phyloP scores from a whole-genome alignment of 108 stramenopile genomes.

The Nitzschia sp. region DNA sequence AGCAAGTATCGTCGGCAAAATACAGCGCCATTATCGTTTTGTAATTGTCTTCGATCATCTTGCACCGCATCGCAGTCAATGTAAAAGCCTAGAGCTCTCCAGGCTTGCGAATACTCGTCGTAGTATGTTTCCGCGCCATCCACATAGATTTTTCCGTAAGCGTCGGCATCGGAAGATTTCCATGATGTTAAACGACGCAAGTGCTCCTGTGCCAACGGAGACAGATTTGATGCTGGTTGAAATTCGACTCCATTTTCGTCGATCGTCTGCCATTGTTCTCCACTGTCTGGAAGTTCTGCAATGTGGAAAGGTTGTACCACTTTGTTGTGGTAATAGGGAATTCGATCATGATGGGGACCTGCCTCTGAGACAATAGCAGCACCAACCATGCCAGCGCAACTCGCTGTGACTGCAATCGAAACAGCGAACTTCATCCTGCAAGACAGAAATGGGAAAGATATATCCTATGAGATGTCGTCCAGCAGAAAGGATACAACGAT shows the following conservation, averaged over 20 bases:
- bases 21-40: neutral
- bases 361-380: no score
- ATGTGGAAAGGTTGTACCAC: no score
- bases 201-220: slow-evolving; percentile 10
- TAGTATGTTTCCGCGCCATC: slow-evolving; percentile 34
- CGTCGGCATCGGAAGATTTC: neutral
- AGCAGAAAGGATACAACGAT: no score
- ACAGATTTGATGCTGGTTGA: slow-evolving; percentile 14
- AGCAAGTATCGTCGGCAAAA: slow-evolving; percentile 48
- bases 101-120: slow-evolving; percentile 54
- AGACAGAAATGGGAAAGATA: no score
- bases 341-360: no score
- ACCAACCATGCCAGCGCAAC: no score
- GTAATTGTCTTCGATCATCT: slow-evolving; percentile 7
- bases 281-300: slow-evolving; percentile 14
- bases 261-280: slow-evolving; percentile 3
- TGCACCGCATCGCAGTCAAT: slow-evolving; percentile 50
- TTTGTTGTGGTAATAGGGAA: no score
- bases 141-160: neutral
- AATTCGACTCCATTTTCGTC: slow-evolving; percentile 1
- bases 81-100: slow-evolving; percentile 55
- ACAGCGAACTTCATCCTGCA: no score
- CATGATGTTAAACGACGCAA: slow-evolving; percentile 11
- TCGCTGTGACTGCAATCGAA: no score
- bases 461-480: no score